Evolutionary conservation across 75 land plant species (phyloP).

Genomic region (Adiantum capillusveneris): DNA sequence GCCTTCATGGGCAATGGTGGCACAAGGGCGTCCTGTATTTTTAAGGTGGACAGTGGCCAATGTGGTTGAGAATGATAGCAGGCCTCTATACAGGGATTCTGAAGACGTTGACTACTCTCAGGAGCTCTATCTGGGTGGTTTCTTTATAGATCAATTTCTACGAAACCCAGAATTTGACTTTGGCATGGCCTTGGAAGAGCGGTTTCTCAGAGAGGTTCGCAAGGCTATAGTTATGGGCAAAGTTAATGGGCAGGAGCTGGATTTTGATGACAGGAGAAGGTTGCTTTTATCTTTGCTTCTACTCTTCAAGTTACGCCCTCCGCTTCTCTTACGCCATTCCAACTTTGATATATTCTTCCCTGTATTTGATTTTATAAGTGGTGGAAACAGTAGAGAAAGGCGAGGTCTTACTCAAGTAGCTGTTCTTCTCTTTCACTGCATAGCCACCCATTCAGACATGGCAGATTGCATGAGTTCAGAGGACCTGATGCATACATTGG

Average conservation of each 20-base stretch:
- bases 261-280: slow-evolving; percentile 41
- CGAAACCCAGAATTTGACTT: slow-evolving; percentile 36
- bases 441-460: slow-evolving; percentile 39
- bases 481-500: slow-evolving; percentile 28
- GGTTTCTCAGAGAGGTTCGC: slow-evolving; percentile 37
- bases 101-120: slow-evolving; percentile 29
- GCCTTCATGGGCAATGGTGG: slow-evolving; percentile 27
- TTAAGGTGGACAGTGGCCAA: slow-evolving; percentile 23
- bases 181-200: slow-evolving; percentile 29
- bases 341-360: slow-evolving; percentile 44
- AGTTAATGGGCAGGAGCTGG: slow-evolving; percentile 11
- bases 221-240: slow-evolving; percentile 40
- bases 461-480: slow-evolving; percentile 47
- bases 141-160: slow-evolving; percentile 40
- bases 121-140: slow-evolving; percentile 44
- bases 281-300: slow-evolving; percentile 28
- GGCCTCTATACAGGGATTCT: slow-evolving; percentile 22
- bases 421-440: slow-evolving; percentile 34
- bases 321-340: slow-evolving; percentile 21
- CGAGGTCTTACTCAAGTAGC: slow-evolving; percentile 42
- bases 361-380: slow-evolving; percentile 27
- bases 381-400: slow-evolving; percentile 12
- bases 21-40: slow-evolving; percentile 17
- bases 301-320: slow-evolving; percentile 36
- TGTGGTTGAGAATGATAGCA: slow-evolving; percentile 18